Evolutionary conservation across 306 rosid genomes (phyloP).

Genomic region (Prunus armeniaca): DNA sequence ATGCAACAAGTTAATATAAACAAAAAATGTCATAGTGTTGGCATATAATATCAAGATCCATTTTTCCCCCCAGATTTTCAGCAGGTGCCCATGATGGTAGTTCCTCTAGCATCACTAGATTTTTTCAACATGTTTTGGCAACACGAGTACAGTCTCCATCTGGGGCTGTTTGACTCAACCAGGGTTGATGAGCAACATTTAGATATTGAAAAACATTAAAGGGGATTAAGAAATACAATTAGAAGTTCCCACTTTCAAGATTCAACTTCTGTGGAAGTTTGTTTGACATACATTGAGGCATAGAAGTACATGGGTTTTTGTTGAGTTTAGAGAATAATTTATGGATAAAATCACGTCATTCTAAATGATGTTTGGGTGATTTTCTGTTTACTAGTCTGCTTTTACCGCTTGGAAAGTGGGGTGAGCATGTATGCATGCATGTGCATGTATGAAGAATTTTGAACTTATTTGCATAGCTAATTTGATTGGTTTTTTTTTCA

Average conservation of each 20-base stretch:
- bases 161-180: background rate
- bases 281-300: background rate
- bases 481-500: slow-evolving; percentile 22
- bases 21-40: background rate
- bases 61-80: background rate
- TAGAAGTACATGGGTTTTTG: background rate
- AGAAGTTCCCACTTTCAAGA: background rate
- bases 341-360: background rate
- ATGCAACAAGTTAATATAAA: background rate
- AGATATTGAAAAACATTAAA: background rate
- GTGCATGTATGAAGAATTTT: background rate
- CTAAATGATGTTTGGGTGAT: no score
- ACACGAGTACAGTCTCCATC: background rate
- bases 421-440: background rate
- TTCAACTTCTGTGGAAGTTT: background rate
- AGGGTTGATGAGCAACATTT: background rate
- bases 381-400: background rate
- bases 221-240: background rate
- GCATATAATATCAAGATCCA: background rate
- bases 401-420: background rate
- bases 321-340: background rate
- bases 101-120: background rate
- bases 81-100: background rate
- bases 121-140: background rate
- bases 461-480: slow-evolving; percentile 6